Evolutionary conservation across 331 rosid genomes (phyloP).

Genomic region (Dryas integrifolia): DNA sequence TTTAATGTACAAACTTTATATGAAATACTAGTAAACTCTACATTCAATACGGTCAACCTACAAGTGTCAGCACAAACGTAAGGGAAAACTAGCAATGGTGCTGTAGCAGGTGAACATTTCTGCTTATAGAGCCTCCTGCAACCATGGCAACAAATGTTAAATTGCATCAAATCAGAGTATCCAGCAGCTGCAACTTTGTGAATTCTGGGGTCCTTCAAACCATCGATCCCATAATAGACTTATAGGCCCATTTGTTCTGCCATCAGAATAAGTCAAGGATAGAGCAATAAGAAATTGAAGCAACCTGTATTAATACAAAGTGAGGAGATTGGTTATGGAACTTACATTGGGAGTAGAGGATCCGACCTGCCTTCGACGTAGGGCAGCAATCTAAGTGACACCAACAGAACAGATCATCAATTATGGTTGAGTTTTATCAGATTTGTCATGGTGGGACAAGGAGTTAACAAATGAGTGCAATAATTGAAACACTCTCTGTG

Average conservation of each 20-base stretch:
- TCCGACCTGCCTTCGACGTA: conserved; percentile 45
- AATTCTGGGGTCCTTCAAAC: conserved; percentile 79
- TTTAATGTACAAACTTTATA: background rate
- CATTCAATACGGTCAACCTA: conserved; percentile 2
- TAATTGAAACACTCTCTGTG: background rate
- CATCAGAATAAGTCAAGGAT: conserved; percentile 20
- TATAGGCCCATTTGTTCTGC: conserved; percentile 66
- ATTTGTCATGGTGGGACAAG: background rate
- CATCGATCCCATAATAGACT: conserved; percentile 69
- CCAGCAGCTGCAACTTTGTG: conserved; percentile 61
- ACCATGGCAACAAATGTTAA: conserved; percentile 9
- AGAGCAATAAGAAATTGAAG: conserved; percentile 15
- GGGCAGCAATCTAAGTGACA: conserved; percentile 46
- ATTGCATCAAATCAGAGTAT: conserved; percentile 52
- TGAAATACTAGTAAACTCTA: background rate
- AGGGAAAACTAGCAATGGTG: background rate
- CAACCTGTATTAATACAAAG: conserved; percentile 4
- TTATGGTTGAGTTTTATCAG: conserved; percentile 3
- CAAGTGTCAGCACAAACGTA: background rate
- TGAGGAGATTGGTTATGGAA: conserved; percentile 26
- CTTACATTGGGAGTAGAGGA: conserved; percentile 67
- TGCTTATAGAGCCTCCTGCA: background rate
- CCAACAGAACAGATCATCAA: conserved; percentile 24
- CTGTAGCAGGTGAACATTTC: conserved; percentile 3
- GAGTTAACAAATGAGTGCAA: background rate